Base-by-base conservation (phyloP, 345 rosid species). In the Xanthoceras sorbifolium region DNA sequence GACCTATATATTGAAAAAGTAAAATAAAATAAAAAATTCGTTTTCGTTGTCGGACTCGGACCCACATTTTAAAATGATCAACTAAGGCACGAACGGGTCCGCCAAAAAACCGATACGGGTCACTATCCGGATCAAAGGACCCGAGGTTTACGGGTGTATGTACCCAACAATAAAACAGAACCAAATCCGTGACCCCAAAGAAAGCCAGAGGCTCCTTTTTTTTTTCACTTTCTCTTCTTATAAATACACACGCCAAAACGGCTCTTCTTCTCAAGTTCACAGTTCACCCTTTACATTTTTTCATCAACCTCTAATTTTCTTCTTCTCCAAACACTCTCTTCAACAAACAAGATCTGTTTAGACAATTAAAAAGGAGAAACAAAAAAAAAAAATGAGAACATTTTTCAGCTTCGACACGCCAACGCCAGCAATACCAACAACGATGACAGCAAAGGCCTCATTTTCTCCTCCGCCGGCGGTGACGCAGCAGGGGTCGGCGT, bases 401-500 rank as follows among this genome's bases (percentile, higher is more conserved):
- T 69, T 55, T 25, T 77, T 71, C 66, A 62, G 26, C 81, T 36
- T 69, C 1, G 20, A 38, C 76, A 52, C 76, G 29, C 14, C 36
- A 48, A 26, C 69, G 52, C 62, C 26, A 32, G 67, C 74, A 42
- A 75, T 79, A 69, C 69, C 81, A 9, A 55, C 77, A 36, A 34
- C 8, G 17, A 3, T 42, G n/a, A 26, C 76, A 22, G 23, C 48
- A 14, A 28, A 64, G 36, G 67, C 76, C 73, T 42, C 82, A 20
- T 68, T 79, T 10, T 50, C 84, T 66, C 38, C 82, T 44, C 52
- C 81, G 1, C 62, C 84, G 6, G 54, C 66, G 25, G 55, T 46
- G 50, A 18, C n/a, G 48, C 85, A 73, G 25, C 91, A 82, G 25
- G 86, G 76, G 44, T 89, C 94, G 0, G 89, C 90, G n/a, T 92